Conservation (phyloP, 768 basidiomycete genomes). For the Mycena kentingensis region DNA sequence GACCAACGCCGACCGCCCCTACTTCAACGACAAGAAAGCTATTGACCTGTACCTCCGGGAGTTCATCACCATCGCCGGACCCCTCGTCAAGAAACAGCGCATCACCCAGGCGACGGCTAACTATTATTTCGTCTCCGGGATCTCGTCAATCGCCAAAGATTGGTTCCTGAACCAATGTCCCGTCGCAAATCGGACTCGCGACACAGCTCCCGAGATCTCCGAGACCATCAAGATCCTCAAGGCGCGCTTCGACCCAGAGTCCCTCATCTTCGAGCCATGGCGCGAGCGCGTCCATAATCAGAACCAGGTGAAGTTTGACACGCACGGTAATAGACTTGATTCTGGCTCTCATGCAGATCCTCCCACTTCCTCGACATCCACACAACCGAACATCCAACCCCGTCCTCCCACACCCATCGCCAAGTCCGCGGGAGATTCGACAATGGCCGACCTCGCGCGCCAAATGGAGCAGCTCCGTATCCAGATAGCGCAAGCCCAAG, state of each 20-base stretch:
- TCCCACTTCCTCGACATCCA: too few species aligned
- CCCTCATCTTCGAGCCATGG: conserved; percentile 10
- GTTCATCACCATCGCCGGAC: conserved; percentile 11
- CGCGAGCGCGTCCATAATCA: neutral
- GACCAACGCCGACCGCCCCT: neutral
- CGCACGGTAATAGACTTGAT: neutral
- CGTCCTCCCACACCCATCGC: too few species aligned
- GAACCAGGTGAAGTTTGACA: neutral
- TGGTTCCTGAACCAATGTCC: conserved; percentile 10
- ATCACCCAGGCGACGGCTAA: conserved; percentile 4
- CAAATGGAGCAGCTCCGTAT: neutral
- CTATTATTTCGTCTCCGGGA: conserved; percentile 16
- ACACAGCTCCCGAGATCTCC: neutral
- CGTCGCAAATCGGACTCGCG: conserved; percentile 2
- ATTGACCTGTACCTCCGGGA: conserved; percentile 10
- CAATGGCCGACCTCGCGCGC: neutral
- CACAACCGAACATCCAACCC: too few species aligned
- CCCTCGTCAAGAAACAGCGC: conserved; percentile 4
- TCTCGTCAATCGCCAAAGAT: conserved; percentile 5
- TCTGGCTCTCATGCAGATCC: neutral
- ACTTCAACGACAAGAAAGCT: neutral
- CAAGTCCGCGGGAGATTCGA: too few species aligned
- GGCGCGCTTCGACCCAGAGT: conserved; percentile 10
- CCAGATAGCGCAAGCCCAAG: neutral
- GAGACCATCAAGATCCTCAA: conserved; percentile 9